A percentile compares a stretch with the other conserved stretches of the same genome.
phyloP scores from a whole-genome alignment of 2,329 filamentous ascomycete genomes.

The Conoideocrella luteorostrata region DNA sequence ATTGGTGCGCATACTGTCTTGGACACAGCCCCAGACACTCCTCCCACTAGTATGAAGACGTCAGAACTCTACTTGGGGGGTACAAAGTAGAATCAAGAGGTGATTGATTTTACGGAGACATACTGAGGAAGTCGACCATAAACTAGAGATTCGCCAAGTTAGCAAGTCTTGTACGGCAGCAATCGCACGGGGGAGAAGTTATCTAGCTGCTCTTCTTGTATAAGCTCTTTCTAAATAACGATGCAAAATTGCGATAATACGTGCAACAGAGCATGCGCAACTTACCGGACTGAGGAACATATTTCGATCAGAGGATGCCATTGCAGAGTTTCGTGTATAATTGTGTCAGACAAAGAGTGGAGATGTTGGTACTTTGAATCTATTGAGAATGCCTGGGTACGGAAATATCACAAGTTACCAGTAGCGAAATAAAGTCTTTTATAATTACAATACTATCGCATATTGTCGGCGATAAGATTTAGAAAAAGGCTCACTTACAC shows the following conservation, averaged over 20 bases:
- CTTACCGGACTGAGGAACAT: slow-evolving; percentile 63
- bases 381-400: no score
- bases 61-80: not conserved
- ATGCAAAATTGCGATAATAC: no score
- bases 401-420: no score
- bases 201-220: not conserved
- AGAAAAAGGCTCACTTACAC: no score
- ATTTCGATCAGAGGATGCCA: slow-evolving; percentile 27
- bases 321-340: not conserved
- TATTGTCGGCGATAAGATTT: no score
- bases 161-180: no score
- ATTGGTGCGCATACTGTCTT: slow-evolving; percentile 99
- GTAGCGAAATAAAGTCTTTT: not conserved
- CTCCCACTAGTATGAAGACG: slow-evolving; percentile 67
- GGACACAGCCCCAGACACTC: slow-evolving; percentile 99
- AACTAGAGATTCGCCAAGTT: slow-evolving; percentile 53
- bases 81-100: not conserved
- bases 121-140: slow-evolving; percentile 98
- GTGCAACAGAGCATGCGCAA: no score
- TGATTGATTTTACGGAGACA: no score
- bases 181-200: no score
- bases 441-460: not conserved
- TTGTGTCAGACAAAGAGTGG: not conserved
- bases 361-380: no score
- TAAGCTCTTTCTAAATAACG: slow-evolving; percentile 5